Evolutionary conservation across 768 basidiomycete species (phyloP).

Genomic region (Hysterangium stoloniferum): DNA sequence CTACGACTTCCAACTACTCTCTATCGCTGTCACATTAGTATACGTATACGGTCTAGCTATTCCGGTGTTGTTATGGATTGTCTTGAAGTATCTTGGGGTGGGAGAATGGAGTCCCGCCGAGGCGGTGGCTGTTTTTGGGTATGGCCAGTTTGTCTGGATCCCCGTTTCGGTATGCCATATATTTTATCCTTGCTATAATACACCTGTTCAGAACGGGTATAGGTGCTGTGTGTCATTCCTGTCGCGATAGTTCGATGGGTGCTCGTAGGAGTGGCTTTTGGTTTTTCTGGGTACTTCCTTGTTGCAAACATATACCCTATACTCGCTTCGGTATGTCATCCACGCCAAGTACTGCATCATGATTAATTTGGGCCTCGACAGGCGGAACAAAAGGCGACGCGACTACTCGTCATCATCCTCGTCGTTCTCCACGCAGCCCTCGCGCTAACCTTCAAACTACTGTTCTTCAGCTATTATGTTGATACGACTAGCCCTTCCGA

Average conservation of each 20-base stretch:
- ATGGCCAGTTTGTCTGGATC: constrained; percentile 81
- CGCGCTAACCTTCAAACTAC: constrained; percentile 79
- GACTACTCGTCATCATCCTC: constrained; percentile 73
- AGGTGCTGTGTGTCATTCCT: constrained; percentile 85
- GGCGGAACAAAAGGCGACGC: constrained; percentile 83
- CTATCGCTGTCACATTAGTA: constrained; percentile 73
- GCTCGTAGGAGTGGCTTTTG: constrained; percentile 64
- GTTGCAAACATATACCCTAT: constrained; percentile 82
- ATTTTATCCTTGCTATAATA: constrained; percentile 1
- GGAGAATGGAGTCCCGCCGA: constrained; percentile 88
- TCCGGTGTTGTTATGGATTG: constrained; percentile 78
- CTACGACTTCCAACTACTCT: constrained; percentile 82
- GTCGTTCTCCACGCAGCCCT: constrained; percentile 69
- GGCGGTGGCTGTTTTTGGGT: constrained; percentile 74
- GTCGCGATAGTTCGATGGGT: constrained; percentile 77
- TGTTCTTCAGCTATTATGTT: constrained; percentile 59
- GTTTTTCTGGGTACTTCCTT: constrained; percentile 83
- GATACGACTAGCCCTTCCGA: constrained; percentile 33
- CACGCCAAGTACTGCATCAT: not conserved
- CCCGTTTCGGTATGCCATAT: constrained; percentile 60
- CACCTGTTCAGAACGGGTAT: not conserved
- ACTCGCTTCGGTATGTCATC: constrained; percentile 61
- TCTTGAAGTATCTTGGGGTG: constrained; percentile 77
- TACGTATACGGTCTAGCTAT: constrained; percentile 83
- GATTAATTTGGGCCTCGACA: constrained; percentile 22